These are phyloP conservation scores for Debaryomyces sp. DNA, from an alignment of 1,139 yeast genomes.

Conservation along the genomic window DNA sequence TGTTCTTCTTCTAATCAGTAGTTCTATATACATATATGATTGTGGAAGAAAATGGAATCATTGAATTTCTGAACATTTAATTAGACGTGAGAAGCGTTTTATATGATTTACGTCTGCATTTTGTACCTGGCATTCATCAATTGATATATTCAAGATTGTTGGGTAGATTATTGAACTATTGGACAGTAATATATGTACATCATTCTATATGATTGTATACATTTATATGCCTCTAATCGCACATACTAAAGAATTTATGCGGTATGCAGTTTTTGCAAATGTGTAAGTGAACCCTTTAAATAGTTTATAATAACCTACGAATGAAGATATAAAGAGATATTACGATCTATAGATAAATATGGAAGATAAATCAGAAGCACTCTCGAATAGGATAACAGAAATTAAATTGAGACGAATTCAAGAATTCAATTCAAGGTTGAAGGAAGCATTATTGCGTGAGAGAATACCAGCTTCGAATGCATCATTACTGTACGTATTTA, in stretches of 20 bases:
- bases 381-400: slow-evolving; percentile 33
- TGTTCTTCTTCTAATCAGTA: slow-evolving; percentile 46
- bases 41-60: neutral
- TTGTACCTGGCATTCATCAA: neutral
- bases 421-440: slow-evolving; percentile 59
- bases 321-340: neutral
- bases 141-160: neutral
- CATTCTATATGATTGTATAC: neutral
- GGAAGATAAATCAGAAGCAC: slow-evolving; percentile 18
- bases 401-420: slow-evolving; percentile 66
- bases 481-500: slow-evolving; percentile 42
- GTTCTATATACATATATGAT: neutral
- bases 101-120: neutral
- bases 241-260: neutral
- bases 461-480: slow-evolving; percentile 73
- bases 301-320: neutral
- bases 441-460: slow-evolving; percentile 55
- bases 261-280: slow-evolving; percentile 3
- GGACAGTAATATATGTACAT: neutral
- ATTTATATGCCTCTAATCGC: neutral
- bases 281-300: neutral
- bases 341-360: neutral
- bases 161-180: neutral
- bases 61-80: neutral
- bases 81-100: neutral